A percentile compares a stretch with the other conserved stretches of the same genome.
phyloP scores from a whole-genome alignment of 768 basidiomycete genomes.

The Suillus americanus region DNA sequence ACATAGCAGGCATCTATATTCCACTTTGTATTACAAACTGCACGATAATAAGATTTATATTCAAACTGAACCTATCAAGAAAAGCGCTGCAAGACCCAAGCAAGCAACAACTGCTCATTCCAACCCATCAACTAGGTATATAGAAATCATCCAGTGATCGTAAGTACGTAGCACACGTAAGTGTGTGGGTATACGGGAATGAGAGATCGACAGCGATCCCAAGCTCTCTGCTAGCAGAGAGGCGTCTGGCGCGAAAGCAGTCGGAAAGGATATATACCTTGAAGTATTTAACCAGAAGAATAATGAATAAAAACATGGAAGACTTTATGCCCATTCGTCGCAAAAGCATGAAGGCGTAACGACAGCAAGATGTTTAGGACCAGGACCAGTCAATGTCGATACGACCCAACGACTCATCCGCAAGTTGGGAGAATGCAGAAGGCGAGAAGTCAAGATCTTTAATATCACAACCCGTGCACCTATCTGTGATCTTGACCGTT shows the following conservation, averaged over 20 bases:
- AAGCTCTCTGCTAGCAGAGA: conserved; percentile 29
- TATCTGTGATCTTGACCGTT: conserved; percentile 54
- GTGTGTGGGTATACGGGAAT: conserved; percentile 18
- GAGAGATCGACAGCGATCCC: conserved; percentile 15
- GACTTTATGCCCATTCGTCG: background rate
- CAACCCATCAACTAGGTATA: conserved; percentile 30
- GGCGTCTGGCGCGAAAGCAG: background rate
- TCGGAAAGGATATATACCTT: conserved; percentile 3
- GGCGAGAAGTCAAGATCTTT: conserved; percentile 66
- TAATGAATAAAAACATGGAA: conserved; percentile 23
- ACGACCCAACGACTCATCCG: conserved; percentile 47
- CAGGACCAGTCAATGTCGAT: conserved; percentile 55
- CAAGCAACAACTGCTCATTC: conserved; percentile 18
- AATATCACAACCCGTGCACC: conserved; percentile 55
- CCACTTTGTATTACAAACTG: background rate
- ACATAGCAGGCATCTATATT: background rate
- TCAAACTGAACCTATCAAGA: background rate
- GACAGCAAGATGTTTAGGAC: conserved; percentile 20
- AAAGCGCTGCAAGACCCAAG: conserved; percentile 36
- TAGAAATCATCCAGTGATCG: conserved; percentile 9
- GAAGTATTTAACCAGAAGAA: conserved; percentile 20
- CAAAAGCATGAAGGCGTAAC: background rate
- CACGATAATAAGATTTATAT: conserved; percentile 9
- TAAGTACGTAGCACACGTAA: conserved; percentile 22
- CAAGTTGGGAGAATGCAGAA: conserved; percentile 51